Evolutionary conservation across 352 stramenopile species (phyloP).

Genomic region (Thalassiosira mediterranea): DNA sequence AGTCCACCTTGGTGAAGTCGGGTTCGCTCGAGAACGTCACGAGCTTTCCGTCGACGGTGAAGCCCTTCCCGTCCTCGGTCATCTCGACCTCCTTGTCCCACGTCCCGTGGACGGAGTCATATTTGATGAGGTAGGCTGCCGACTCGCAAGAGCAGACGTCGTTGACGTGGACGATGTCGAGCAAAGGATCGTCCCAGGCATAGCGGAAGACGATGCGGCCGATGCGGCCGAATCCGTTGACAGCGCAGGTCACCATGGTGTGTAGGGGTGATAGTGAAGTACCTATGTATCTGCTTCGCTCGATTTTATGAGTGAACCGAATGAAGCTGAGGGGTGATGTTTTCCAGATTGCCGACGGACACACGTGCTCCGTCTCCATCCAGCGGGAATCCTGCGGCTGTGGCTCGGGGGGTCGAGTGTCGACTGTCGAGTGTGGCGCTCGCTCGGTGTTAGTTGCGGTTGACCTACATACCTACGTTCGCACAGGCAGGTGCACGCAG

Average conservation of each 20-base stretch:
- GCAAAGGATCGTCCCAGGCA: constrained; percentile 76
- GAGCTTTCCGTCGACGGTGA: constrained; percentile 81
- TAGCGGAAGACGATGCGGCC: constrained; percentile 84
- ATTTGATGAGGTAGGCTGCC: constrained; percentile 84
- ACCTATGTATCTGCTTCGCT: too few species aligned
- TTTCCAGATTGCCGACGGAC: too few species aligned
- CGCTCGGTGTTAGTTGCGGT: too few species aligned
- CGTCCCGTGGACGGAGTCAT: constrained; percentile 84
- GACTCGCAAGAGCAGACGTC: constrained; percentile 83
- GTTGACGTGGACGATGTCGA: constrained; percentile 86
- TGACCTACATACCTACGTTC: too few species aligned
- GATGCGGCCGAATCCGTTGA: constrained; percentile 86
- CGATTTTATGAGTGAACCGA: too few species aligned
- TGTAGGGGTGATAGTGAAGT: neutral
- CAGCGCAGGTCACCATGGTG: constrained; percentile 69
- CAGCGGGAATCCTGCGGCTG: too few species aligned
- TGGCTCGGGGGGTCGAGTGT: too few species aligned
- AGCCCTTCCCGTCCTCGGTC: constrained; percentile 59
- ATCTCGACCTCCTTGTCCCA: constrained; percentile 75
- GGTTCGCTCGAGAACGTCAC: constrained; percentile 73
- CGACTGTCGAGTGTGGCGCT: too few species aligned
- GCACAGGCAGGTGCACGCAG: too few species aligned
- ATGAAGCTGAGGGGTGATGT: too few species aligned
- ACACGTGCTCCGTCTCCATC: too few species aligned
- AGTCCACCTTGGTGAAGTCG: constrained; percentile 81